Base-by-base conservation (phyloP, 768 basidiomycete species). In the Gelatoporia subvermispora region DNA sequence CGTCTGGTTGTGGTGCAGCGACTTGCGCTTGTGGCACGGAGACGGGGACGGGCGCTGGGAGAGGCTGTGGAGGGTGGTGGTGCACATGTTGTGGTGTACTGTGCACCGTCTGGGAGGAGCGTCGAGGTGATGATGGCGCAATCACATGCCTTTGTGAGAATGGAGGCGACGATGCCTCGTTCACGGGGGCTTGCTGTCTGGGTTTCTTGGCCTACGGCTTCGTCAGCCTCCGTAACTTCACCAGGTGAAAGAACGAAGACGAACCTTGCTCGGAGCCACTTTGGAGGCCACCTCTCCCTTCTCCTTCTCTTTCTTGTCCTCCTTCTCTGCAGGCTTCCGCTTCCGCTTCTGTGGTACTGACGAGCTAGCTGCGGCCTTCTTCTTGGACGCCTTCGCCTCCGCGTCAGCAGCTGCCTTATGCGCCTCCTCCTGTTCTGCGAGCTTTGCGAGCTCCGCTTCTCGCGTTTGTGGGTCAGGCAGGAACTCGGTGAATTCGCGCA, bases 401-500 rank as follows among this genome's bases (percentile, higher is more conserved):
- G 18, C 45, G 16, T 47, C 57, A n/a, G 49, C 52, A 9, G 36
- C 46, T 3, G 53, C 56, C 39, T 57, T 58, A 13, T 52, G 49
- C 21, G 54, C 47, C 22, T 60, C 56, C 21, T 56, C 55, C 22
- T 59, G 47, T 41, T 61, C 60, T 18, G 57, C 57, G 11, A 61
- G 41, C 8, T 53, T 51, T 42, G 54, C 60, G 17, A 59, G 53
- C 46, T 57, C 59, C 15, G 55, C 56, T 21, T 53, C 50, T 44
- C 57, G 55, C 3, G 48, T 42, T 22, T 55, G 56, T 28, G 54
- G 50, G 22, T 62, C 82, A 0, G 85, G 84, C 72, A 90, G 78
- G 65, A 90, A 90, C 46, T 85, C 74, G 23, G 79, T 74, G 55
- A 91, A 89, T 52, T 87, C 86, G 41, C 78, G 74, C 35, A 83